These are phyloP conservation scores for Beauveria scarabaeidicola DNA, from an alignment of 2,329 filamentous ascomycete genomes.

Conservation along the genomic window DNA sequence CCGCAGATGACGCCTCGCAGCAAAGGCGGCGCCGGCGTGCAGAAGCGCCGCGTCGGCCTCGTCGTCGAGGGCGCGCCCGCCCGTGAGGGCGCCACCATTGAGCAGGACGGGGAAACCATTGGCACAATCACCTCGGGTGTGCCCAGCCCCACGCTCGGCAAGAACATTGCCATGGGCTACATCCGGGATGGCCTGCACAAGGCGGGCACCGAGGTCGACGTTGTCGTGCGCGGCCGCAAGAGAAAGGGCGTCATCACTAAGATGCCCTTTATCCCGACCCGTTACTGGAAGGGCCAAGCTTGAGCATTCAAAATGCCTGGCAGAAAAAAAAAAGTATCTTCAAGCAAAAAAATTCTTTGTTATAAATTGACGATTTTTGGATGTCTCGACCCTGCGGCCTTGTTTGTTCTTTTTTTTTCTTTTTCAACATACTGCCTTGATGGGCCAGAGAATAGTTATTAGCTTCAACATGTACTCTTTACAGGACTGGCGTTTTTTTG, in stretches of 20 bases:
- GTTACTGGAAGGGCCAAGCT: constrained; percentile 54
- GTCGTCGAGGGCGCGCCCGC: constrained; percentile 80
- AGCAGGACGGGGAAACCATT: constrained; percentile 57
- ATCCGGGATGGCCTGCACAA: constrained; percentile 75
- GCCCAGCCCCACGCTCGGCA: constrained; percentile 74
- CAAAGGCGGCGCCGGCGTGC: constrained; percentile 63
- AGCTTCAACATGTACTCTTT: constrained; percentile 12
- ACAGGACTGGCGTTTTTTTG: constrained; percentile 5
- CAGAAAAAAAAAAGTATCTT: not conserved
- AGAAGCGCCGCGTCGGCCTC: constrained; percentile 69
- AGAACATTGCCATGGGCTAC: constrained; percentile 96
- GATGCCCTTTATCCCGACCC: constrained; percentile 80
- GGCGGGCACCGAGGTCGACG: constrained; percentile 69
- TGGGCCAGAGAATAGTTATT: constrained; percentile 3
- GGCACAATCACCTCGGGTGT: constrained; percentile 83
- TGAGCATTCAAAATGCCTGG: not conserved
- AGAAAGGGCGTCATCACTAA: constrained; percentile 69
- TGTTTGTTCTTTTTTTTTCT: not conserved
- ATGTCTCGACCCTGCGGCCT: not conserved
- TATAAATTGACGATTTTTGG: constrained; percentile 6
- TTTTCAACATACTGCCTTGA: not conserved
- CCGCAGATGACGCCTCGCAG: constrained; percentile 65
- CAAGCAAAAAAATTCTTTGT: not conserved
- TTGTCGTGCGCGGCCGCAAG: constrained; percentile 68
- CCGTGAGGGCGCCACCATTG: constrained; percentile 76